Base-by-base conservation (phyloP, 2,329 filamentous ascomycete genomes). In the Botrytis deweyae region DNA sequence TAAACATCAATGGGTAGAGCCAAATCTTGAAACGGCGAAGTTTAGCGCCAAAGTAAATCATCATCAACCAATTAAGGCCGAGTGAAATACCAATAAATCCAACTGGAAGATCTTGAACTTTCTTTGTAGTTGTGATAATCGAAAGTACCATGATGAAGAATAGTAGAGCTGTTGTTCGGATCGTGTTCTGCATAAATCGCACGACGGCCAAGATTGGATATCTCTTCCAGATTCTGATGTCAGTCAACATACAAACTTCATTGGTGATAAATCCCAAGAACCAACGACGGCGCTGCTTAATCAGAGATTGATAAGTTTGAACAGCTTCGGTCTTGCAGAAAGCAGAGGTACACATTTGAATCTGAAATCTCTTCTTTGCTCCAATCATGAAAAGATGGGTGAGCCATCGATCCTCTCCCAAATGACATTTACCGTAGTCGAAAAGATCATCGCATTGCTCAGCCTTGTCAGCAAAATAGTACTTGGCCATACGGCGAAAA, bases 371-470 rank as follows among this genome's bases (percentile, higher is more conserved):
- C 82, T 97, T 90, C 84, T 94, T 93, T 63, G 95, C 95, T 38
- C 94, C 95, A 80, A 98, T 96, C 96, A 99, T 99, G 86, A 99
- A 98, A 74, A 99, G 87, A 85, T 99, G 96, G 1, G 95, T 99
- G 73, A 98, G 88, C 95, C 95, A 98, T 76, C 95, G 89, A 83
- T 99, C 96, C 83, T 98, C 96, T 58, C 96, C 96, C 62, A 98
- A 84, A 84, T 98, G 95, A 79, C 93, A 95, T 84, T 98, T 98
- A 73, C 93, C 94, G 81, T 95, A 98, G 81, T 99, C 95, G 81
- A 99, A 99, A 20, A 98, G 86, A 82, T 98, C 95, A 75, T 97
- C 93, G 80, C 94, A 97, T 80, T 97, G 93, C 82, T 97, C 95
- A 7, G 94, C 94, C 82, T 97, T 97, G 83, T 98, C 95, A 58